phyloP scores from a whole-genome alignment of 1,139 yeast species.

The Pichia sp. region DNA sequence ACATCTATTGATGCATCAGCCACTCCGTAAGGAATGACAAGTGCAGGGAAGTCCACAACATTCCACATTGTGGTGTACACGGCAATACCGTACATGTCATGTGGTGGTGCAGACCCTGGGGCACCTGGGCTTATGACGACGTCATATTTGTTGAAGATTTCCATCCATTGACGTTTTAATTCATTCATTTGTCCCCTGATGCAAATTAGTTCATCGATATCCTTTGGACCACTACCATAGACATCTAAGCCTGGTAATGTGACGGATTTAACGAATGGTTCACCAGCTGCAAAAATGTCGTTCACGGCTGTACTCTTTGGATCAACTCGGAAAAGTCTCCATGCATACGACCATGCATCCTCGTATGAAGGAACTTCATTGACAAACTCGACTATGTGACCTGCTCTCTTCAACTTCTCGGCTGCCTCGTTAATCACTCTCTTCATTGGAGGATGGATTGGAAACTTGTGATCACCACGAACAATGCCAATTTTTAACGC shows the following conservation, averaged over 20 bases:
- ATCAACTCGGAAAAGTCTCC: slow-evolving; percentile 46
- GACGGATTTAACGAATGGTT: slow-evolving; percentile 46
- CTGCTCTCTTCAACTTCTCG: slow-evolving; percentile 32
- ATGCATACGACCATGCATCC: slow-evolving; percentile 40
- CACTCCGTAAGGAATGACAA: slow-evolving; percentile 52
- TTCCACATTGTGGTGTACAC: slow-evolving; percentile 62
- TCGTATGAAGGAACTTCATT: slow-evolving; percentile 42
- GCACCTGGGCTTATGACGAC: slow-evolving; percentile 61
- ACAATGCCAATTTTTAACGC: slow-evolving; percentile 34
- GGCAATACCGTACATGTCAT: slow-evolving; percentile 34
- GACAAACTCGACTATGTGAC: slow-evolving; percentile 39
- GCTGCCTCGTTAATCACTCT: slow-evolving; percentile 37
- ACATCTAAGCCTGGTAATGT: slow-evolving; percentile 53
- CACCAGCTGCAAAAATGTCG: slow-evolving; percentile 20
- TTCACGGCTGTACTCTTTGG: slow-evolving; percentile 48
- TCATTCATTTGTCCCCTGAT: neutral
- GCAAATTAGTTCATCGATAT: slow-evolving; percentile 41
- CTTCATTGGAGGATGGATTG: slow-evolving; percentile 45
- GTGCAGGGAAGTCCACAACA: slow-evolving; percentile 53
- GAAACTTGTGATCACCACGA: slow-evolving; percentile 37
- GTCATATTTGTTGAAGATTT: slow-evolving; percentile 42
- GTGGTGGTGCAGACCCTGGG: slow-evolving; percentile 61
- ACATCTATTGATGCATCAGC: slow-evolving; percentile 36
- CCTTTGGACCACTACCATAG: slow-evolving; percentile 43
- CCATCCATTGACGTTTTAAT: slow-evolving; percentile 1